Evolutionary conservation across 345 rosid genomes (phyloP), one percentile per base, ranked within the genome.

Genomic region (Cardiospermum halicacabum): DNA sequence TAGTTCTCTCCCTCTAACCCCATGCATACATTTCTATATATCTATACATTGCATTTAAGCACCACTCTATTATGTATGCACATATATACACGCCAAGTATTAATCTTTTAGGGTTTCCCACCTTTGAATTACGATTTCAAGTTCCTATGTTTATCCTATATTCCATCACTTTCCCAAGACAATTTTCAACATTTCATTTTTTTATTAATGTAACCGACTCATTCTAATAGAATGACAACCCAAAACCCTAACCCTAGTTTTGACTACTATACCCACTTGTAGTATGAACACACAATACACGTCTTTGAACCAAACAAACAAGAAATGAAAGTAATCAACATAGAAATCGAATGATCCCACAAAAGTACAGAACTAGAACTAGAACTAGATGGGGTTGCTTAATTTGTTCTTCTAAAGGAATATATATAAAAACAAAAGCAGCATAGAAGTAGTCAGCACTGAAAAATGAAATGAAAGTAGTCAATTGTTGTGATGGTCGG

Each of bases 161-260:
- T 57, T 61, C 50, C 47, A 47, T 39, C 28, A 62, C 48, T 60
- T 51, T 30, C 67, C 63, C 53, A 53, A 53, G 54, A 65, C n/a
- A 69, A 60, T 15, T 2, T 2, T n/a, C 11, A 40, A 11, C 11
- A 34, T 50, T n/a, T n/a, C n/a, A n/a, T n/a, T n/a, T n/a, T n/a
- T n/a, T n/a, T n/a, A n/a, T n/a, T n/a, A n/a, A n/a, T n/a, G n/a
- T n/a, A n/a, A 43, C 65, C 42, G 30, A 53, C 57, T 64, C 30
- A n/a, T 61, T 18, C 49, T 50, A 27, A 68, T 50, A 55, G 61
- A 47, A 47, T 47, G 19, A 24, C 49, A 77, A 82, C 81, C 82
- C 82, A 24, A 54, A 77, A 82, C 81, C 82, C 82, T 75, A 82
- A 79, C 82, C 86, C 82, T 82, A 74, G 57, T 58, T 18, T 54